Evolutionary conservation across 257 asterid genomes (phyloP), one percentile per base, ranked within the genome.

Genomic region (Solanum lignicaule): DNA sequence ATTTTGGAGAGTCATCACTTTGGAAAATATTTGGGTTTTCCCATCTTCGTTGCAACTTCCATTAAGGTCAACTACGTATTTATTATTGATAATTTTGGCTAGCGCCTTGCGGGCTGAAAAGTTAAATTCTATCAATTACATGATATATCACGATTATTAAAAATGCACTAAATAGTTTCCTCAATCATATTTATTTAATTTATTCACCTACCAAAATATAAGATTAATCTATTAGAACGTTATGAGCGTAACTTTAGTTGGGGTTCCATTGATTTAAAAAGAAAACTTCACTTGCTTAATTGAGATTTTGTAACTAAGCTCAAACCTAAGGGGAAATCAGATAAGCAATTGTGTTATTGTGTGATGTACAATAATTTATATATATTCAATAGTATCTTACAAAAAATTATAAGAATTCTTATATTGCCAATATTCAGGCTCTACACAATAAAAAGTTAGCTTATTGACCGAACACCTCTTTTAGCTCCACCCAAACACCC

Each of bases 341-440:
- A 55, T 6, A 18, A 55, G 65, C 65, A 6, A 7, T 55, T 55
- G 65, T 2, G 1, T 0, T 55, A 55, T 55, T 55, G 9, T 55
- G 65, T 55, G 10, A 55, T 0, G 1, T 55, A 20, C 65, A 55
- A 55, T 3, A 55, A 18, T 55, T 55, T 55, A 18, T 55, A 55
- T 18, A 18, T 55, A 0, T 55, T 55, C 65, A 18, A 55, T 55
- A 55, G 23, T 55, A 55, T 0, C n/a, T 0, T 55, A 55, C n/a
- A 4, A 1, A 55, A 55, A 55, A 55, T 18, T 55, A 55, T 6
- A 7, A 55, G 3, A 55, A 18, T 55, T 55, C n/a, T 55, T 55
- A 55, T 6, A 18, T 55, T 2, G 10, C 0, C 65, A 55, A 55
- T 0, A 55, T 2, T 1, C 0, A 1, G 0, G 4, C 4, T 18